Evolutionary conservation across 495 filamentous ascomycete species (phyloP).

Genomic region (Cercophora samala): DNA sequence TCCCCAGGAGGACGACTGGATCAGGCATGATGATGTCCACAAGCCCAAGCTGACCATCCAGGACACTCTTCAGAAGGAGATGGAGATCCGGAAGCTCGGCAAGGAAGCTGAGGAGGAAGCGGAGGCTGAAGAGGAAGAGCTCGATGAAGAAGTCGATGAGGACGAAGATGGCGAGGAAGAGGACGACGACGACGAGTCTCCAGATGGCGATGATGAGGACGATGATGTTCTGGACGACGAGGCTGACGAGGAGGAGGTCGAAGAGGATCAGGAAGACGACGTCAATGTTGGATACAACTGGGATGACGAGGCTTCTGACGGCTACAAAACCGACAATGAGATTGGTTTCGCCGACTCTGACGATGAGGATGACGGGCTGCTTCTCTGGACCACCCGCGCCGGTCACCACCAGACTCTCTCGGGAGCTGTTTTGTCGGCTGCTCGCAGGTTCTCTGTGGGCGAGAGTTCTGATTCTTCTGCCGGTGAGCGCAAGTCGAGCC

Average conservation of each 20-base stretch:
- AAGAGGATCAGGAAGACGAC: conserved; percentile 38
- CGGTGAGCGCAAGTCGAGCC: conserved; percentile 24
- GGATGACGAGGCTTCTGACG: conserved; percentile 65
- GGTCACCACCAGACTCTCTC: conserved; percentile 46
- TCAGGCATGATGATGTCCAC: conserved; percentile 57
- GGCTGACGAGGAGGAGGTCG: conserved; percentile 41
- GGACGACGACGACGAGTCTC: conserved; percentile 51
- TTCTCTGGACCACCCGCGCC: conserved; percentile 70
- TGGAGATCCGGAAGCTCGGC: conserved; percentile 76
- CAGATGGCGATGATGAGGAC: conserved; percentile 38
- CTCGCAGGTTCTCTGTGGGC: conserved; percentile 39
- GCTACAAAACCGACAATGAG: conserved; percentile 95
- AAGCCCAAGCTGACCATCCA: conserved; percentile 73
- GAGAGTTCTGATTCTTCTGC: conserved; percentile 44
- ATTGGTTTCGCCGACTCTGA: conserved; percentile 88
- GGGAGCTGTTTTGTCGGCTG: conserved; percentile 32
- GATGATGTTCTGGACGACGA: conserved; percentile 49
- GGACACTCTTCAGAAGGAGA: conserved; percentile 88
- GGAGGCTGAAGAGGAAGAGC: conserved; percentile 56
- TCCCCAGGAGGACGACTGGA: conserved; percentile 83
- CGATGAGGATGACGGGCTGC: conserved; percentile 76
- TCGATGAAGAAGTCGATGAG: conserved; percentile 46
- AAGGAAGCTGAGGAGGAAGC: conserved; percentile 91
- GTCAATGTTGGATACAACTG: conserved; percentile 57
- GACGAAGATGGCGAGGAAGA: conserved; percentile 36